Conservation (phyloP, 441 rosid genomes). For the Jatropha podagrica region DNA sequence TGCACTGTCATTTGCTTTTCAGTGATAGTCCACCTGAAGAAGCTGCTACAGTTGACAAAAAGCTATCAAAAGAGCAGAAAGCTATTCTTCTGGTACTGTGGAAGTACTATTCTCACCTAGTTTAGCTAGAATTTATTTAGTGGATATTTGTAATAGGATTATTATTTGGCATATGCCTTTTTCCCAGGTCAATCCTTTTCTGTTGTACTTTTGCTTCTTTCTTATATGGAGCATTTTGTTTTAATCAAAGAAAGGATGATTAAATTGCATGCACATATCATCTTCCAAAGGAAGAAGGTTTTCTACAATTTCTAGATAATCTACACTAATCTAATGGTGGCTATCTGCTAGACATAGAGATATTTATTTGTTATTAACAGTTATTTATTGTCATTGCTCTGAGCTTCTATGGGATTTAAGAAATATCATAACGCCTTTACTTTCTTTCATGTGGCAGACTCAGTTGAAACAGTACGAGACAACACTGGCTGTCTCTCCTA, state of each 20-base stretch:
- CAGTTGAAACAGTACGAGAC: constrained; percentile 76
- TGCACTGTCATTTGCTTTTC: constrained; percentile 23
- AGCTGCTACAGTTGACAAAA: constrained; percentile 47
- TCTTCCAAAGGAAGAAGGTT: neutral
- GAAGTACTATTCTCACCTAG: neutral
- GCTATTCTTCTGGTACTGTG: constrained; percentile 61
- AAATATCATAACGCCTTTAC: constrained; percentile 10
- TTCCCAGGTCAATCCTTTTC: neutral
- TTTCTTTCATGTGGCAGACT: constrained; percentile 47
- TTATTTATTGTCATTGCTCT: constrained; percentile 8
- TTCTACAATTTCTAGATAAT: neutral
- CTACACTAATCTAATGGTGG: neutral
- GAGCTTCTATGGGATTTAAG: neutral
- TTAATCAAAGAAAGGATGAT: neutral
- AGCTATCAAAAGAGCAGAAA: constrained; percentile 71
- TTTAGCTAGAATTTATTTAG: neutral
- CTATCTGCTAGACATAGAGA: neutral
- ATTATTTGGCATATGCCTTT: neutral
- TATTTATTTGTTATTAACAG: neutral
- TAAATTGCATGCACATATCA: neutral
- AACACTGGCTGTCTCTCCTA: constrained; percentile 52
- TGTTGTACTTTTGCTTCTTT: neutral
- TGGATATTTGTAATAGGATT: neutral
- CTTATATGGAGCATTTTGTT: neutral
- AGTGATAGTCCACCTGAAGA: constrained; percentile 57